Base-by-base conservation (phyloP, 2,329 filamentous ascomycete species). In the Aspergillus hortae region DNA sequence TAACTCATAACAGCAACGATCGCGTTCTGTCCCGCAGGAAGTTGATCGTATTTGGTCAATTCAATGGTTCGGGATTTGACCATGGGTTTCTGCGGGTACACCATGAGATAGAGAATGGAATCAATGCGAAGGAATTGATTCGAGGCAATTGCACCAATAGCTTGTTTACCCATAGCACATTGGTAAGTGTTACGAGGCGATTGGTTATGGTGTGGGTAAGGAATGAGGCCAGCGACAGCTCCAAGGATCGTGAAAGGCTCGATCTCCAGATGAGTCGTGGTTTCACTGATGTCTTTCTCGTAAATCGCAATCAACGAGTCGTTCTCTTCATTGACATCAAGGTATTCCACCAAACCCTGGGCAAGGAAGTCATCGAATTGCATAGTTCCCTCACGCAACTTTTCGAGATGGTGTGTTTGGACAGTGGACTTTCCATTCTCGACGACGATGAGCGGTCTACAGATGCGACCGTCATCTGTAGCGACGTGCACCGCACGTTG, bases 141-240 rank as follows among this genome's bases (percentile, higher is more conserved):
- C 68, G 96, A 95, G 14, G 92, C 94, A 67, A 99, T 97, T 32
- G 92, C 92, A 32, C 94, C 94, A 69, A 99, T 97, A 36, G 94
- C 94, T 88, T 99, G 94, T 76, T 99, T 99, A 82, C 94, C 94
- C 94, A 99, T 99, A 74, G 94, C 94, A 75, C 92, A 96, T 79
- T 97, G 92, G 67, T 99, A 99, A 0, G 94, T 99, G 69, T 99
- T 99, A 80, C 94, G 83, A 9, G 94, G 94, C 14, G 95, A 99
- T 71, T 99, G 94, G 73, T 99, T 99, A 78, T 99, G 94, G 70
- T 99, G 94, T 7, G 94, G 94, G 67, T 97, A 99, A 4, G 94
- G 94, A 68, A 99, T 99, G 35, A 99, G 79, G 41, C 94, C 94
- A 36, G 94, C 94, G 23, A 99, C 94, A 44, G 94, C 94, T 23